Evolutionary conservation across 768 basidiomycete species (phyloP).

Genomic region (Phylloporus sp.): DNA sequence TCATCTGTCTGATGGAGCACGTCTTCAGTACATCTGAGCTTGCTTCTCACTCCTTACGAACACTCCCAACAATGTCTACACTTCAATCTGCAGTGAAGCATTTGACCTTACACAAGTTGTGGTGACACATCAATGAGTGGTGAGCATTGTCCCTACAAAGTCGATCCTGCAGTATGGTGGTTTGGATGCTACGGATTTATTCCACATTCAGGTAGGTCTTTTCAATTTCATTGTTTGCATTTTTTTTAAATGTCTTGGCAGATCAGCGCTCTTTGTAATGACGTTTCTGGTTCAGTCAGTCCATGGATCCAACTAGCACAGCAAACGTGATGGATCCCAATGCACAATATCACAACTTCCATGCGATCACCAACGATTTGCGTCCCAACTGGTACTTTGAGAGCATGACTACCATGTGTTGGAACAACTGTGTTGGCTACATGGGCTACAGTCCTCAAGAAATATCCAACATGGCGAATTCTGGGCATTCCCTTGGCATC

Average conservation of each 20-base stretch:
- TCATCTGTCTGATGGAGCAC: conserved; percentile 94
- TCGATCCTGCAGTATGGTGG: conserved; percentile 83
- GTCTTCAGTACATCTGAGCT: conserved; percentile 81
- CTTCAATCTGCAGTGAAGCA: conserved; percentile 89
- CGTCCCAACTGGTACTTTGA: conserved; percentile 99
- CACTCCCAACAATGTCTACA: conserved; percentile 70
- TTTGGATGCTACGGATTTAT: conserved; percentile 61
- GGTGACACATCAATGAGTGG: conserved; percentile 56
- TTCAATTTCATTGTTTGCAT: background rate
- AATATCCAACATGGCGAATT: conserved; percentile 62
- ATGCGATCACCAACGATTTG: conserved; percentile 80
- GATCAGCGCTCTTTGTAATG: conserved; percentile 93
- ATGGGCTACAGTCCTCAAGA: conserved; percentile 75
- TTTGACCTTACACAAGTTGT: conserved; percentile 81
- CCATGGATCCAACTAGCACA: conserved; percentile 76
- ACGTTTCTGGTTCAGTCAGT: conserved; percentile 71
- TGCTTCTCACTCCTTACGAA: conserved; percentile 54
- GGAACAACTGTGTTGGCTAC: conserved; percentile 81
- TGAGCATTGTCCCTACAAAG: conserved; percentile 72
- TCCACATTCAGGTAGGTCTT: conserved; percentile 83
- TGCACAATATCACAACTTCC: conserved; percentile 92
- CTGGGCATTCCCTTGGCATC: conserved; percentile 63
- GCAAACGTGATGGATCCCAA: conserved; percentile 70
- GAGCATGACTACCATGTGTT: conserved; percentile 93
- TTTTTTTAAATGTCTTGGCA: conserved; percentile 21